phyloP scores from a whole-genome alignment of 495 filamentous ascomycete genomes.

The Talaromyces stipitatus region DNA sequence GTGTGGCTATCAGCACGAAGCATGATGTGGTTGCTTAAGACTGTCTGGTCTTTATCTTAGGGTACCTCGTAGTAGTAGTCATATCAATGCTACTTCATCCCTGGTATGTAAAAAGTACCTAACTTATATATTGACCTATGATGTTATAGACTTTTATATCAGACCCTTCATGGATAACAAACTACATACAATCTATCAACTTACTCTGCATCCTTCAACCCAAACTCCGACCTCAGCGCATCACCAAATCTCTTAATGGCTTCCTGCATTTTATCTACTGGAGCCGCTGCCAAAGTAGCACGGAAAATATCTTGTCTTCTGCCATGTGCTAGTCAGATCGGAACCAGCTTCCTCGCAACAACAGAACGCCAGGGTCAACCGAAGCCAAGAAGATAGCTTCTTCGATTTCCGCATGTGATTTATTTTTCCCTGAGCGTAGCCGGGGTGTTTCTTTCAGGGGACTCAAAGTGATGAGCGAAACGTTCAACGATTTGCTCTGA shows the following conservation, averaged over 20 bases:
- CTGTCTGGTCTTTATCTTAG: not conserved
- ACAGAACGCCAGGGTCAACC: conserved; percentile 62
- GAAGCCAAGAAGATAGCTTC: conserved; percentile 72
- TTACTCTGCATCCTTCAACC: conserved; percentile 16
- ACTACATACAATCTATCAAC: too few species aligned
- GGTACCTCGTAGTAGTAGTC: too few species aligned
- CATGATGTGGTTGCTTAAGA: not conserved
- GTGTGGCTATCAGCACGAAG: not conserved
- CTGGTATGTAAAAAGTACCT: too few species aligned
- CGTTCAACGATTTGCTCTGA: conserved; percentile 75
- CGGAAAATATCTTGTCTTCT: conserved; percentile 67
- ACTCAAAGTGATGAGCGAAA: conserved; percentile 74
- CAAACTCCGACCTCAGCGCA: conserved; percentile 61
- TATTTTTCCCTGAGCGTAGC: conserved; percentile 41
- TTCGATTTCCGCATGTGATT: conserved; percentile 62
- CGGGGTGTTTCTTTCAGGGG: conserved; percentile 67
- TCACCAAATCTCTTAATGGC: conserved; percentile 70
- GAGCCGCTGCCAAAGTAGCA: conserved; percentile 79
- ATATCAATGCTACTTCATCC: too few species aligned
- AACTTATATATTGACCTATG: too few species aligned
- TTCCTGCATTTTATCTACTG: conserved; percentile 64
- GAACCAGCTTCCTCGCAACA: conserved; percentile 87
- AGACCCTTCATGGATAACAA: too few species aligned
- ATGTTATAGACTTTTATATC: too few species aligned
- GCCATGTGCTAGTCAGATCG: conserved; percentile 46